A percentile compares a stretch with the other conserved stretches of the same genome.
These are phyloP conservation scores for Colletotrichum godetiae DNA, from an alignment of 2,329 filamentous ascomycete species.

Conservation along the genomic window DNA sequence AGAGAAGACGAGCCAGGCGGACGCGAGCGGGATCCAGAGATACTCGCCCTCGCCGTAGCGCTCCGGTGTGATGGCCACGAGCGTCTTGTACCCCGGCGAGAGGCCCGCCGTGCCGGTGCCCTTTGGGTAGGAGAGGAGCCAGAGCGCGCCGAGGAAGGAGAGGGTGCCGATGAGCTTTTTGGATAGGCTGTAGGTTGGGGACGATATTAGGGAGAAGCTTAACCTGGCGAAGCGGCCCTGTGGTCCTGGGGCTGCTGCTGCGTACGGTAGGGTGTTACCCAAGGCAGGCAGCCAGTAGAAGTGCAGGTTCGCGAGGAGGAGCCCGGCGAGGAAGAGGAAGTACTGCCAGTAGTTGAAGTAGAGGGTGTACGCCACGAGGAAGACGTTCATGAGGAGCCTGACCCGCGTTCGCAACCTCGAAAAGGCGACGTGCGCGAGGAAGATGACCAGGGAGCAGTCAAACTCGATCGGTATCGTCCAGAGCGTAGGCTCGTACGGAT, in stretches of 20 bases:
- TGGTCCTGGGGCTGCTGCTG: not conserved
- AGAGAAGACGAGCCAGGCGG: conserved; percentile 10
- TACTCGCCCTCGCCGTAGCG: not conserved
- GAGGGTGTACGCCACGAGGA: conserved; percentile 54
- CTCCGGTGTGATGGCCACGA: not conserved
- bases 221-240: not conserved
- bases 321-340: conserved; percentile 28
- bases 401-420: conserved; percentile 56
- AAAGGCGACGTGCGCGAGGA: conserved; percentile 62
- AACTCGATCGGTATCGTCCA: conserved; percentile 74
- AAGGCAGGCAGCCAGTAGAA: conserved; percentile 44
- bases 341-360: conserved; percentile 14
- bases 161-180: not conserved
- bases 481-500: conserved; percentile 65
- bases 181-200: not conserved
- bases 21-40: conserved; percentile 19
- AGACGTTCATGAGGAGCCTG: conserved; percentile 53
- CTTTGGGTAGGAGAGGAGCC: conserved; percentile 17
- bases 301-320: not conserved
- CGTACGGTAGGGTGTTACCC: not conserved
- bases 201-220: not conserved
- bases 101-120: not conserved
- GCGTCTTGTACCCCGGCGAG: conserved; percentile 15
- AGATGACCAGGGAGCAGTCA: conserved; percentile 67
- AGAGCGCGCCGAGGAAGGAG: conserved; percentile 11